Percentiles rank a stretch among this genome's conserved stretches.
phyloP scores from a whole-genome alignment of 768 basidiomycete genomes.

The Calvatia gigantea region DNA sequence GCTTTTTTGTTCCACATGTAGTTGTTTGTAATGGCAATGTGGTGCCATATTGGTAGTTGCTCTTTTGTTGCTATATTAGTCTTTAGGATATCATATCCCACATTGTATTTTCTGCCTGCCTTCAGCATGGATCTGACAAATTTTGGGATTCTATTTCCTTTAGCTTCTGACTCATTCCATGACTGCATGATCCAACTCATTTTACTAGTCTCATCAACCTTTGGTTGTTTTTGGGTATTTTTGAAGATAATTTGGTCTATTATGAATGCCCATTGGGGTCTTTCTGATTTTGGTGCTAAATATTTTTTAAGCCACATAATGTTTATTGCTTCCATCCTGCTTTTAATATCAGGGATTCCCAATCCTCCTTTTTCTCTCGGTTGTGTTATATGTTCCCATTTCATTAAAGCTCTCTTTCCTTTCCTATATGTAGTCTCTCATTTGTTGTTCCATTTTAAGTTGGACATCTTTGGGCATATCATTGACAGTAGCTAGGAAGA shows the following conservation, averaged over 20 bases:
- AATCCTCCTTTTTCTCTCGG: slow-evolving; percentile 18
- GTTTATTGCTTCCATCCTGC: slow-evolving; percentile 20
- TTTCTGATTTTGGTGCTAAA: slow-evolving; percentile 7
- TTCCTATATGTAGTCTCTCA: slow-evolving; percentile 22
- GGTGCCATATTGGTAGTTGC: background rate
- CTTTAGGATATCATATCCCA: background rate
- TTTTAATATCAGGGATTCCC: slow-evolving; percentile 18
- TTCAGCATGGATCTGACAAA: background rate
- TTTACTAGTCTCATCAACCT: background rate
- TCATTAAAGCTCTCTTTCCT: slow-evolving; percentile 9
- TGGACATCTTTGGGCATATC: slow-evolving; percentile 20
- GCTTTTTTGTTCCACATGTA: background rate
- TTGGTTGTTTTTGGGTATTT: background rate
- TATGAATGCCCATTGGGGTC: slow-evolving; percentile 18
- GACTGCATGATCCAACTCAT: background rate
- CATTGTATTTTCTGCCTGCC: background rate
- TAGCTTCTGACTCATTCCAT: background rate
- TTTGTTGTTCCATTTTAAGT: slow-evolving; percentile 16
- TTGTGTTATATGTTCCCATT: slow-evolving; percentile 12
- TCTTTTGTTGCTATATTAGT: background rate
- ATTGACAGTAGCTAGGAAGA: slow-evolving; percentile 20
- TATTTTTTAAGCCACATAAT: slow-evolving; percentile 20
- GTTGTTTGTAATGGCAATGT: background rate
- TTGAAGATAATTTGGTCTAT: background rate
- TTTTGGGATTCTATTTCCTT: background rate